Base-by-base conservation (phyloP, 2,329 filamentous ascomycete genomes). In the Colletotrichum sp. region DNA sequence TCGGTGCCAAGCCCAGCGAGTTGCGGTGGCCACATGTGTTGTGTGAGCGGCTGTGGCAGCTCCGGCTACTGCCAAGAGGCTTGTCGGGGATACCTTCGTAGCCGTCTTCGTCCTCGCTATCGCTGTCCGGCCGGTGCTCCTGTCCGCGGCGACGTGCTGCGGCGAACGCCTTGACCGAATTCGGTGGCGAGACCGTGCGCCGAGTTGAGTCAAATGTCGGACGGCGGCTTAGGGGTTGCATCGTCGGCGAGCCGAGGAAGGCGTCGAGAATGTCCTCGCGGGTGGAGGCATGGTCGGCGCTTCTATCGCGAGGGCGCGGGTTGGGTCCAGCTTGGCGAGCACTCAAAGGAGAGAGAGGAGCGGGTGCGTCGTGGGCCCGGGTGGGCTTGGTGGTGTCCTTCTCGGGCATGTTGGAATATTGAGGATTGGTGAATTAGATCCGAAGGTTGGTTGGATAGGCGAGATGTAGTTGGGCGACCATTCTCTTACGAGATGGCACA, bases 121-220 rank as follows among this genome's bases (percentile, higher is more conserved):
- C 70, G 70, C 88, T 86, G 8, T 88, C 86, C n/a, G 82, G 81
- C 77, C 77, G 83, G 30, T 80, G 78, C 75, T 93, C 95, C 61
- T 96, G 94, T 81, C 96, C 95, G 73, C 96, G 93, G 73, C 95
- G 94, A 66, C 95, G 93, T 70, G 95, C 95, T 80, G 96, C 94
- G 28, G 96, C 97, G 84, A 99, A 99, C 6, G 97, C 97, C 84
- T 98, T 98, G 68, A 99, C 96, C 0, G 97, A 99, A 83, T 98
- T 98, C 10, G 97, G 96, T 18, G 96, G 74, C 7, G 74, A 76
- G 28, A 65, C 48, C 5, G 74, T 76, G 64, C 74, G 74, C 18
- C 70, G 82, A 58, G 88, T 84, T 2, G 91, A 91, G 32, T 89
- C 89, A 71, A 93, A 86, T 66, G 90, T 90, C 70, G 89, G 88